These are phyloP conservation scores for Fusarium irregulare DNA, from an alignment of 2,329 filamentous ascomycete species.

Conservation along the genomic window DNA sequence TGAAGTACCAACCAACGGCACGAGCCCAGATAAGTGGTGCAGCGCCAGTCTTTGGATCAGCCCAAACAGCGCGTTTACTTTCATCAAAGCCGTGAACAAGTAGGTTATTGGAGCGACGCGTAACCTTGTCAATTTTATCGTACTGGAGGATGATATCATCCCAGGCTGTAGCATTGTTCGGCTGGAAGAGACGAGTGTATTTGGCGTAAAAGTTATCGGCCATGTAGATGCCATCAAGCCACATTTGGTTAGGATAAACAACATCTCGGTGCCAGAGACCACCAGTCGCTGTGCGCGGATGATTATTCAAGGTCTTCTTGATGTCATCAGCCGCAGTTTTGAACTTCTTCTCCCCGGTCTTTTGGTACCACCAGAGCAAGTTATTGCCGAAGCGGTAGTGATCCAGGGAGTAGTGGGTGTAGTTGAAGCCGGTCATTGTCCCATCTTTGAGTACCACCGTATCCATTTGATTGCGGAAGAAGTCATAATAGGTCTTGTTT, in stretches of 20 bases:
- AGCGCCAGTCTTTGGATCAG: constrained; percentile 60
- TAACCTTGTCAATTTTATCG: constrained; percentile 57
- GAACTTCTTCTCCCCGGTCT: constrained; percentile 59
- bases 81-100: constrained; percentile 67
- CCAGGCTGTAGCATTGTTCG: constrained; percentile 53
- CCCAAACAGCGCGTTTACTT: constrained; percentile 62
- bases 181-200: constrained; percentile 53
- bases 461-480: constrained; percentile 59
- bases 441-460: constrained; percentile 57
- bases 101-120: constrained; percentile 53
- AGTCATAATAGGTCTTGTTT: constrained; percentile 56
- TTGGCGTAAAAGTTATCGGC: constrained; percentile 57
- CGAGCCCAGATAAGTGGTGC: constrained; percentile 65
- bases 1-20: constrained; percentile 64
- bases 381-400: constrained; percentile 65
- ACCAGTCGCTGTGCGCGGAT: constrained; percentile 60
- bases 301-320: constrained; percentile 57
- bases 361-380: constrained; percentile 60
- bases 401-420: constrained; percentile 60
- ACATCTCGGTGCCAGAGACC: constrained; percentile 64
- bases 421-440: constrained; percentile 58
- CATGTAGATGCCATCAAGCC: constrained; percentile 67
- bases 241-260: constrained; percentile 65
- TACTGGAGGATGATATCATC: constrained; percentile 59
- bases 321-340: constrained; percentile 60